These are phyloP conservation scores for Penicillium brevicompactum DNA, from an alignment of 2,329 filamentous ascomycete species.

Conservation along the genomic window DNA sequence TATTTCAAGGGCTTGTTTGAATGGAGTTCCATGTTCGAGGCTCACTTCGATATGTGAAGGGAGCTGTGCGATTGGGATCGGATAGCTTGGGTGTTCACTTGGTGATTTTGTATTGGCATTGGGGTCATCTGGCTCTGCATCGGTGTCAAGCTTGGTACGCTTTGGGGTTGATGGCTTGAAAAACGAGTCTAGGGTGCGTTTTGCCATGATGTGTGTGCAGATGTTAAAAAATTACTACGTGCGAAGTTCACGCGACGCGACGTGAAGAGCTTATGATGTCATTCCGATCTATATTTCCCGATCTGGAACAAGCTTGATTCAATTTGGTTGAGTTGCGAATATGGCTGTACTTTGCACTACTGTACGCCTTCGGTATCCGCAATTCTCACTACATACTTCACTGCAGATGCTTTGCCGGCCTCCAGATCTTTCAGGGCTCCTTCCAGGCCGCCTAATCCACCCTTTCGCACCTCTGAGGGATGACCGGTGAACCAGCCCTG, in stretches of 20 bases:
- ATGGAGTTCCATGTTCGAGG: slow-evolving; percentile 44
- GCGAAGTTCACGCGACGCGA: neutral
- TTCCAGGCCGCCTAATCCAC: slow-evolving; percentile 58
- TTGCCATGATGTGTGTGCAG: slow-evolving; percentile 36
- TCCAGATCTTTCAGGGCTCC: slow-evolving; percentile 57
- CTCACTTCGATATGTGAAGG: slow-evolving; percentile 41
- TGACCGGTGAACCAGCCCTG: slow-evolving; percentile 55
- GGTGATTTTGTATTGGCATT: slow-evolving; percentile 6
- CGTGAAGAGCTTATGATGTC: slow-evolving; percentile 15
- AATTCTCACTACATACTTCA: slow-evolving; percentile 66
- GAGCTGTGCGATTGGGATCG: slow-evolving; percentile 54
- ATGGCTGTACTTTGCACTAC: neutral
- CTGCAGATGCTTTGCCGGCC: slow-evolving; percentile 62
- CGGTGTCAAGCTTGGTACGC: slow-evolving; percentile 31
- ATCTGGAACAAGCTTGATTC: neutral
- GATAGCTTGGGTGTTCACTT: slow-evolving; percentile 55
- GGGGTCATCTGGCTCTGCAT: neutral
- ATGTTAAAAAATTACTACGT: neutral
- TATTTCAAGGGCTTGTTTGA: slow-evolving; percentile 57
- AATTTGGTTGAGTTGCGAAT: neutral
- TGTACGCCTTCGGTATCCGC: slow-evolving; percentile 46
- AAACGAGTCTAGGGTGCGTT: slow-evolving; percentile 70
- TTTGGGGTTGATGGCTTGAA: slow-evolving; percentile 56
- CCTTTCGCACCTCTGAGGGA: slow-evolving; percentile 53
- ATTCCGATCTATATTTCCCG: slow-evolving; percentile 17